Base-by-base conservation (phyloP, 2,329 filamentous ascomycete genomes). In the Aspergillus pseudonomiae region DNA sequence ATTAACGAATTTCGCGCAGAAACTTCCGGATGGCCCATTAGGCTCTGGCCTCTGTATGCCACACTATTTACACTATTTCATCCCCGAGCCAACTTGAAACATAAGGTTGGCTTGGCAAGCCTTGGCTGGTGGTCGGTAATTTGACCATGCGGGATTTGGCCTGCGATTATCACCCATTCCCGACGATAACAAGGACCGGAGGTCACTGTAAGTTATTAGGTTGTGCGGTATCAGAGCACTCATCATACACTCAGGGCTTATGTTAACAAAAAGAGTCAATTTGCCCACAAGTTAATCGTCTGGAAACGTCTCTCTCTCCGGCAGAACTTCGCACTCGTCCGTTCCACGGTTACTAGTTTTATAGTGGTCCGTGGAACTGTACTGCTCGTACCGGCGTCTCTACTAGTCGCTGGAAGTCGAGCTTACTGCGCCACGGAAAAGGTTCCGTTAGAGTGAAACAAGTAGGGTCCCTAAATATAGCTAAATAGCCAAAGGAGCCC, bases 11-110 rank as follows among this genome's bases (percentile, higher is more conserved):
- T 53, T 11, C 14, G 26, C 16, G 28, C 21, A n/a, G 5, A 9
- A 53, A 28, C 16, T 11, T 16, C 5, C 6, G 34, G 14, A 16
- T n/a, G 26, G 50, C 11, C 52, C n/a, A 34, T 21, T 14, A 30
- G 52, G 34, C 11, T 28, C 52, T 39, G 32, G 52, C 11, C 52
- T 21, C 21, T 39, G 12, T 24, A 19, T 55, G 5, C n/a, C 7
- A n/a, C 26, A 7, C 39, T 41, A 19, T 7, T 9, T n/a, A 41
- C 9, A 7, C 39, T 41, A 19, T 7, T 9, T n/a, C n/a, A 10
- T 41, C 39, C 39, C 39, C 39, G 52, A 54, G 30, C 32, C 52
- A 30, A 41, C 32, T 55, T 55, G 52, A 55, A 55, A 55, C 52
- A 12, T 34, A 55, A 55, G 34, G 21, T 26, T 24, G 52, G 30